These are phyloP conservation scores for Pseudevernia furfuracea DNA, from an alignment of 495 filamentous ascomycete genomes.

Conservation along the genomic window DNA sequence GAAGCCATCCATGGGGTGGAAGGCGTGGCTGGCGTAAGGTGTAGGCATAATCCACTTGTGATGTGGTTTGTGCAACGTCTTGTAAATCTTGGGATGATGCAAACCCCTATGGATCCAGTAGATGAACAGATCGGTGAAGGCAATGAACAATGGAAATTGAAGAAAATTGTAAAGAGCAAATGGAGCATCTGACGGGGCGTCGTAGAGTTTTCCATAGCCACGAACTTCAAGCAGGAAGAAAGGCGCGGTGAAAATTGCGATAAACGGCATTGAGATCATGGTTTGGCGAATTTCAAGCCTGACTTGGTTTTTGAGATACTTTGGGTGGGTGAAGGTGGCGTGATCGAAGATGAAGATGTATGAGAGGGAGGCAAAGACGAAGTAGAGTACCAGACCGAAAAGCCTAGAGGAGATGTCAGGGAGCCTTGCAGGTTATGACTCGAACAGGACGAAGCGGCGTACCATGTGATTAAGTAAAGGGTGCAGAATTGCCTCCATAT, in stretches of 20 bases:
- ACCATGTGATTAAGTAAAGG: constrained; percentile 83
- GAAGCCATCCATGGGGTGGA: constrained; percentile 92
- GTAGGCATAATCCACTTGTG: constrained; percentile 99
- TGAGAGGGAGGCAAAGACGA: constrained; percentile 71
- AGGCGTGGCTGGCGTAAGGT: constrained; percentile 84
- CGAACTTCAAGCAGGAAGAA: constrained; percentile 77
- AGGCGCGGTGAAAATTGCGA: constrained; percentile 77
- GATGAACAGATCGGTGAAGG: constrained; percentile 89
- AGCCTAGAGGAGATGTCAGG: constrained; percentile 46
- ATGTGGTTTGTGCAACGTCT: constrained; percentile 87
- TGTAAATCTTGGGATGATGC: constrained; percentile 80
- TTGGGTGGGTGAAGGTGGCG: constrained; percentile 78
- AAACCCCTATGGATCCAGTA: constrained; percentile 92
- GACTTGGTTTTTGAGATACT: constrained; percentile 93
- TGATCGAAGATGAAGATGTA: constrained; percentile 95
- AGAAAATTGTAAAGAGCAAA: constrained; percentile 68
- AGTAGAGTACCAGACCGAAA: constrained; percentile 79
- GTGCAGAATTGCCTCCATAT: constrained; percentile 67
- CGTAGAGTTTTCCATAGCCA: constrained; percentile 84
- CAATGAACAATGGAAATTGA: constrained; percentile 87
- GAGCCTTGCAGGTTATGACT: neutral
- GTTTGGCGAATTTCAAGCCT: constrained; percentile 78
- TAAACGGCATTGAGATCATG: constrained; percentile 64
- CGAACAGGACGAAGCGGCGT: constrained; percentile 25
- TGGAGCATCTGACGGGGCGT: constrained; percentile 61